Evolutionary conservation across 2,329 filamentous ascomycete species (phyloP), one percentile per base, ranked within the genome.

Genomic region (Drechmeria coniospora): DNA sequence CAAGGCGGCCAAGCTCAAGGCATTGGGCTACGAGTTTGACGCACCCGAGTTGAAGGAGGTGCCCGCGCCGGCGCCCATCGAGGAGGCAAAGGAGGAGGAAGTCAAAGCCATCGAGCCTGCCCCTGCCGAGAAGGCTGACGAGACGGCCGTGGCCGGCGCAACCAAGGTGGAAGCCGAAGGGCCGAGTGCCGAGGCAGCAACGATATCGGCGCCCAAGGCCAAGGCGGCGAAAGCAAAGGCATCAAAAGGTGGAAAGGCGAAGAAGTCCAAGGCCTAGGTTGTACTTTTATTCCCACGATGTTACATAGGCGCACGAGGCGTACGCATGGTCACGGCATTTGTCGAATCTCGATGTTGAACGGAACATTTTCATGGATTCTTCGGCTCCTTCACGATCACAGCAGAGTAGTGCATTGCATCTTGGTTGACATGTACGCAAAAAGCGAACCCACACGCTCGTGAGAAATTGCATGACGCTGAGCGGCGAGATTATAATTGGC

Each of bases 11-110:
- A 79, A 80, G 57, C 59, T 94, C 39, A 76, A 81, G 63, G 73
- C 66, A 23, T 54, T 92, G 33, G 87, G 79, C 8, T 95, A 98
- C 53, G 75, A 90, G 34, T 86, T 83, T 45, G 69, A 81, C 28
- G 67, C 71, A 14, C 82, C 83, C 1, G 57, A 64, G 39, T 56
- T 93, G 39, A 92, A 81, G 61, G 48, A 47, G 7, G 48, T 56
- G 2, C 54, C 61, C 9, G 44, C 55, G 15, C 57, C 59, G n/a
- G 47, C 49, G 21, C 45, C 51, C 15, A 39, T 56, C 19, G 52
- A 55, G 44, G 47, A 46, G 17, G 20, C 9, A 9, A 49, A 39
- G 9, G 45, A 49, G 12, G 38, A 32, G 12, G 46, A 51, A 28
- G 32, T 37, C 30, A 48, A 51, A 29, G 40, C 47, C 4, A 53